Evolutionary conservation across 345 rosid species (phyloP), one percentile per base, ranked within the genome.

Genomic region (Euclidium syriacum): DNA sequence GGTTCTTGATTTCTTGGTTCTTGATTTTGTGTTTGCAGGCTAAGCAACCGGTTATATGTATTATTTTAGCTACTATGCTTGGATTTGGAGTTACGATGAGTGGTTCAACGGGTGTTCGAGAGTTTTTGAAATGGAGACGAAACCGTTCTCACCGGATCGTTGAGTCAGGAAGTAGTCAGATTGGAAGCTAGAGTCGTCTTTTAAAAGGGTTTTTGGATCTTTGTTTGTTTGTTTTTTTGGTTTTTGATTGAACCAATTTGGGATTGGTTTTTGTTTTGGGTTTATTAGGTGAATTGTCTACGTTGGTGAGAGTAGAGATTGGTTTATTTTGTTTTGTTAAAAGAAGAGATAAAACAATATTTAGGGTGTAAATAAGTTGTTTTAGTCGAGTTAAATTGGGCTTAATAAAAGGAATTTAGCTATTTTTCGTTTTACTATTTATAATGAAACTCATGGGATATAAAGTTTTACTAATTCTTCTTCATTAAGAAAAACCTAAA

Each of bases 41-140:
- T 38, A 55, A 81, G 77, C 96, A 85, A 76, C 71, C 90, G 38
- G 83, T 84, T 64, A 61, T 85, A 33, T 75, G 88, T 32, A 80
- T 90, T 75, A 78, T 90, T 12, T 84, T 94, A 23, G 90, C 97
- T 33, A 72, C 91, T 10, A 80, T 90, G 63, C 57, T 78, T 7
- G 97, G 97, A 27, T 85, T 89, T 52, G 98, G 95, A 58, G 53
- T 75, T 30, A 77, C 87, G 54, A 87, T 87, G 90, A 62, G 68
- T 15, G 81, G 75, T 30, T 77, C 78, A 50, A 77, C 85, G 20
- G 7, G 73, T 51, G 36, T 85, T 11, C 62, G 8, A 2, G 88
- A 82, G 79, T 56, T 74, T 55, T 11, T 47, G 40, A 75, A 55
- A 56, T 67, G 77, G 78, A 74, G 77, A 73, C 72, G 77, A 57